These are phyloP conservation scores for Ceratocystis eucalypticola DNA, from an alignment of 2,329 filamentous ascomycete species.

Conservation along the genomic window DNA sequence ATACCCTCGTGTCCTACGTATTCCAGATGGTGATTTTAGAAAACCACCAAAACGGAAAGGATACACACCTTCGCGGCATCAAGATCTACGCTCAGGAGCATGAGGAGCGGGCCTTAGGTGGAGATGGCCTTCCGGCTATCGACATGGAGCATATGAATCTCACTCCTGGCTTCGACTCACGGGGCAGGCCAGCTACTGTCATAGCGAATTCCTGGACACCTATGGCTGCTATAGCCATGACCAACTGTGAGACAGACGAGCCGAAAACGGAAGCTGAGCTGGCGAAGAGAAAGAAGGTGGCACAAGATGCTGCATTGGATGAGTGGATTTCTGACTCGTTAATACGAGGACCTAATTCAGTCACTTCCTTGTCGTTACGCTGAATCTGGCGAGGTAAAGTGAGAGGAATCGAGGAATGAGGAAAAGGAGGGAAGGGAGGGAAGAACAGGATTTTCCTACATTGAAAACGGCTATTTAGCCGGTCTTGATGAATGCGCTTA, in stretches of 20 bases:
- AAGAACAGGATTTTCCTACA: neutral
- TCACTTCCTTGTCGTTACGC: constrained; percentile 10
- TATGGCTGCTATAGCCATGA: neutral
- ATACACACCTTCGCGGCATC: constrained; percentile 89
- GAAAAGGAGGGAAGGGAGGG: neutral
- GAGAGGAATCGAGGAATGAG: too few species aligned
- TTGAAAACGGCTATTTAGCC: neutral
- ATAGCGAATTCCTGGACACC: neutral
- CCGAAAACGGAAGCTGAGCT: neutral
- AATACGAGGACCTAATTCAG: constrained; percentile 8
- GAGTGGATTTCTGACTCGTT: constrained; percentile 13
- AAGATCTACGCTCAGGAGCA: constrained; percentile 61
- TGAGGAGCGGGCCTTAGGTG: constrained; percentile 25
- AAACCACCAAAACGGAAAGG: constrained; percentile 98
- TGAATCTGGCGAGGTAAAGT: neutral
- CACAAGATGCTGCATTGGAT: constrained; percentile 12
- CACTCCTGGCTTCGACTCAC: neutral
- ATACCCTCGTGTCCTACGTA: constrained; percentile 73
- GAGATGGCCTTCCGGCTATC: constrained; percentile 14
- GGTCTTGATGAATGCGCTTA: neutral
- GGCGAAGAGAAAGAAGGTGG: neutral
- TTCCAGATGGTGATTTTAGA: constrained; percentile 83
- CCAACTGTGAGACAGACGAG: neutral
- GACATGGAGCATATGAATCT: constrained; percentile 8
- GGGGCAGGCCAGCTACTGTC: neutral